Percentiles rank a stretch among this genome's conserved stretches.
Conservation (phyloP, 2,329 filamentous ascomycete genomes). For the Acrodontium crateriforme region DNA sequence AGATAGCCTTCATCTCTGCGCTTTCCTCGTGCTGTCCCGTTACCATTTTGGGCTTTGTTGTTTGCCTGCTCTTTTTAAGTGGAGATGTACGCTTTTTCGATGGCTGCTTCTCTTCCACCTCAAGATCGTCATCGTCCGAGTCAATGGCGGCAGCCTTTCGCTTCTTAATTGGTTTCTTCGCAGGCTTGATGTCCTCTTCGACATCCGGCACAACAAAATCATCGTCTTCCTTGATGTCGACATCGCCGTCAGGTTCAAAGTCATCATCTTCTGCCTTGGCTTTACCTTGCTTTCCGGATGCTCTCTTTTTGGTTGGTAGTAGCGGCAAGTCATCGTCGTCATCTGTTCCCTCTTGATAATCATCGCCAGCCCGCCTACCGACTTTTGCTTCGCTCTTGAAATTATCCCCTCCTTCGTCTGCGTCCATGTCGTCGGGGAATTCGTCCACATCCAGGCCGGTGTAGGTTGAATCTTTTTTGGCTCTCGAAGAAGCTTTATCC, state of each 20-base stretch:
- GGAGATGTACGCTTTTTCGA: conserved; percentile 42
- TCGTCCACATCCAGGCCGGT: conserved; percentile 22
- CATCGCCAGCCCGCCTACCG: conserved; percentile 44
- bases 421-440: conserved; percentile 24
- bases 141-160: conserved; percentile 46
- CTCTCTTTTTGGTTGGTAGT: conserved; percentile 30
- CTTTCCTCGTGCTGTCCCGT: conserved; percentile 54
- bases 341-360: conserved; percentile 52
- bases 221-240: conserved; percentile 38
- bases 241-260: conserved; percentile 28
- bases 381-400: conserved; percentile 60
- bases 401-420: conserved; percentile 56
- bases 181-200: conserved; percentile 29
- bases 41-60: conserved; percentile 49
- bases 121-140: conserved; percentile 36
- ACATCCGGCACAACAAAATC: conserved; percentile 32
- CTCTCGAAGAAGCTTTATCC: conserved; percentile 22
- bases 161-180: conserved; percentile 33
- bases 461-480: conserved; percentile 30
- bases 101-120: conserved; percentile 31
- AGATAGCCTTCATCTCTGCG: conserved; percentile 63
- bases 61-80: conserved; percentile 36
- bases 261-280: conserved; percentile 20
- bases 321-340: conserved; percentile 54
- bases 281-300: conserved; percentile 21